Conservation (phyloP, 2,329 filamentous ascomycete genomes). For the Metarhizium brunneum region DNA sequence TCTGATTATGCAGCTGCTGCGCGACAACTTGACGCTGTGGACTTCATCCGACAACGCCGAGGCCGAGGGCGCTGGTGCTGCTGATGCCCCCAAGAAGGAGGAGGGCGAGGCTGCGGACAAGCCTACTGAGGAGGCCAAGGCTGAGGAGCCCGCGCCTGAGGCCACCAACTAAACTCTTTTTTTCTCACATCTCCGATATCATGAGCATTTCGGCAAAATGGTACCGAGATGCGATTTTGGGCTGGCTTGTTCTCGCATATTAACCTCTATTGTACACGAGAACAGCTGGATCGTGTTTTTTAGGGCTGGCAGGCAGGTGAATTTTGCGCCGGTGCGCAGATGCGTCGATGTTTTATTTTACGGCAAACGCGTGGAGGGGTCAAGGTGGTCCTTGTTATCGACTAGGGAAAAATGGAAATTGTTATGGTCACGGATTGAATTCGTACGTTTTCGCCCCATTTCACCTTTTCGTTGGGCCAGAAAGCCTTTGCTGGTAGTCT, state of each 20-base stretch:
- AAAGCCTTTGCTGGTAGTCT: not conserved
- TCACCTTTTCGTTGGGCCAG: constrained; percentile 3
- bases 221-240: constrained; percentile 25
- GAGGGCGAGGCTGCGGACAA: constrained; percentile 35
- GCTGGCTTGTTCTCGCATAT: constrained; percentile 11
- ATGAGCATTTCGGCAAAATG: constrained; percentile 26
- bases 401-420: constrained; percentile 8
- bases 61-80: constrained; percentile 54
- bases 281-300: constrained; percentile 19
- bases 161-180: constrained; percentile 42
- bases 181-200: constrained; percentile 23
- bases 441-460: constrained; percentile 5
- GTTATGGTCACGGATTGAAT: constrained; percentile 5
- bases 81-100: constrained; percentile 52
- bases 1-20: constrained; percentile 97
- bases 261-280: constrained; percentile 9
- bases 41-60: constrained; percentile 87
- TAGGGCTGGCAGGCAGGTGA: constrained; percentile 26
- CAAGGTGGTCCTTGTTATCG: constrained; percentile 6
- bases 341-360: constrained; percentile 20
- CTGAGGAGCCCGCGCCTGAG: constrained; percentile 32
- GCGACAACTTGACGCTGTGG: constrained; percentile 97
- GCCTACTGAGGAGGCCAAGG: constrained; percentile 34
- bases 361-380: constrained; percentile 22
- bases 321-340: constrained; percentile 21